A percentile compares a stretch with the other conserved stretches of the same genome.
phyloP scores from a whole-genome alignment of 176 grass and related monocot genomes.

The Bolboschoenus planiculmis region DNA sequence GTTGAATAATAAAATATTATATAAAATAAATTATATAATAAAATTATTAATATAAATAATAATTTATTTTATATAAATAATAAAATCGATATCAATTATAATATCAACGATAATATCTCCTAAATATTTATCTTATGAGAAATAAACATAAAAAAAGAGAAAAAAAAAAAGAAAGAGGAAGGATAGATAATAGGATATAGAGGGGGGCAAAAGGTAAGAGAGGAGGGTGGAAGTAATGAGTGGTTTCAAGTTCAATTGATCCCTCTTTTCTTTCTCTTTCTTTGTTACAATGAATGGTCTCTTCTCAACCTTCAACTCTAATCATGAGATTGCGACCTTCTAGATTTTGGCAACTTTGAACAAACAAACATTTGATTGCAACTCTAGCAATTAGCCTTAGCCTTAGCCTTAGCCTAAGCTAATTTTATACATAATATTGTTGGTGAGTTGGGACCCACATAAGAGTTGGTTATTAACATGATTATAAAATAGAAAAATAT shows the following conservation, averaged over 20 bases:
- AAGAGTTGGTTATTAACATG: neutral
- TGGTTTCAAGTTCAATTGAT: conserved; percentile 20
- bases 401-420: neutral
- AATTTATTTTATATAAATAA: no score
- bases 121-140: no score
- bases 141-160: neutral
- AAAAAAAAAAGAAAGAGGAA: neutral
- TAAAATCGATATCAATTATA: no score
- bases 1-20: no score
- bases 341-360: conserved; percentile 23
- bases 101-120: no score
- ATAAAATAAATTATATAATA: no score
- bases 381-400: neutral
- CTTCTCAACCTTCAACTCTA: conserved; percentile 16
- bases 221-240: conserved; percentile 16
- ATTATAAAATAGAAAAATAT: neutral
- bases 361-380: conserved; percentile 20
- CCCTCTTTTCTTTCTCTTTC: conserved; percentile 1
- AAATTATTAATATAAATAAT: no score
- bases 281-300: conserved; percentile 27
- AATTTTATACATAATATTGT: neutral
- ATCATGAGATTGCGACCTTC: conserved; percentile 27
- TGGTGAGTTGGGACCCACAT: neutral
- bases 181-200: no score
- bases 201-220: conserved; percentile 8